Percentiles rank a stretch among this genome's conserved stretches.
phyloP scores from a whole-genome alignment of 2,329 filamentous ascomycete genomes.

The Penicillium palitans region DNA sequence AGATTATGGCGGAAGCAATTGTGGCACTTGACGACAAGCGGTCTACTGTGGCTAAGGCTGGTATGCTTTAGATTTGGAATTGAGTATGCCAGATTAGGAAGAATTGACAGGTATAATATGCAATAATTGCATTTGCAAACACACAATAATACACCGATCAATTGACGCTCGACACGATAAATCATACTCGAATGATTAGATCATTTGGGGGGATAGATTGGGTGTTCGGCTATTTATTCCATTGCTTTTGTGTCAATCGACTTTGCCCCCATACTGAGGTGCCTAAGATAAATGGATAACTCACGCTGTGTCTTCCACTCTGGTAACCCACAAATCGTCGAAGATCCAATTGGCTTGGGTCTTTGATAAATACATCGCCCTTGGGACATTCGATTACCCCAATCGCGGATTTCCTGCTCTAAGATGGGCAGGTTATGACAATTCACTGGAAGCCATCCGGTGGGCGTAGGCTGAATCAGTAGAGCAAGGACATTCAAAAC shows the following conservation, averaged over 20 bases:
- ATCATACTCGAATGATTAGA: not conserved
- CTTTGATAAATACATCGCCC: conserved; percentile 18
- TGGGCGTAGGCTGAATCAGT: conserved; percentile 11
- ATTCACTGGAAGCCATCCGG: conserved; percentile 5
- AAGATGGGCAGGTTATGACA: conserved; percentile 15
- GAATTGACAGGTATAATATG: not conserved
- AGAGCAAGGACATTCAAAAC: conserved; percentile 18
- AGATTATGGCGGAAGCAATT: conserved; percentile 14
- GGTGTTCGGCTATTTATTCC: not conserved
- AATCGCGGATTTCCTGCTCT: conserved; percentile 24
- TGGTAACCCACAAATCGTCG: conserved; percentile 7
- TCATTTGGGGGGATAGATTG: not conserved
- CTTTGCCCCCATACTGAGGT: not conserved
- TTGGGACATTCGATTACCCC: conserved; percentile 22
- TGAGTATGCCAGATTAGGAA: not conserved
- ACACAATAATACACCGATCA: not conserved
- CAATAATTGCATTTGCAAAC: not conserved
- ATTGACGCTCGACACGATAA: not conserved
- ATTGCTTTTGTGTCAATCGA: not conserved
- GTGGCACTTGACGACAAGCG: conserved; percentile 7
- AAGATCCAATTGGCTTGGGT: conserved; percentile 19
- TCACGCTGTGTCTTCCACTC: conserved; percentile 4
- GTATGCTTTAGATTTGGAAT: conserved; percentile 1
- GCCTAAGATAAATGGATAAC: not conserved
- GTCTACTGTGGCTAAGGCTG: not conserved